Evolutionary conservation across 2,329 filamentous ascomycete genomes (phyloP), one percentile per base, ranked within the genome.

Genomic region (Xylariaceae sp.): DNA sequence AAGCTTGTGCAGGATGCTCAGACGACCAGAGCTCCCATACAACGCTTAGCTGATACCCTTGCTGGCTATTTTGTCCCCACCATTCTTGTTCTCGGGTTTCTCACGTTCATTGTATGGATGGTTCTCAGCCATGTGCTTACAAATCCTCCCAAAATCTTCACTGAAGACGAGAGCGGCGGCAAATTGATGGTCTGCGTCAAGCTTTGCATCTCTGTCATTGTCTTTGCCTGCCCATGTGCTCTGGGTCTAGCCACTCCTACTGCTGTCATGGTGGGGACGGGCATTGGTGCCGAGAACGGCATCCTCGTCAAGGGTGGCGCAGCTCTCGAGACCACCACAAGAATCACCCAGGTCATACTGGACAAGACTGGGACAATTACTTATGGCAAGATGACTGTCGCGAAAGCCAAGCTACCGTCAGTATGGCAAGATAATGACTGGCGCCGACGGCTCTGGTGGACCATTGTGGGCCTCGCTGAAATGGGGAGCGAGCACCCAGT

Each of bases 261-360:
- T 0, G 93, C 93, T 2, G 90, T 98, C 61, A 97, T 98, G 93
- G 93, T 98, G 22, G 93, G 93, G 33, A 97, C 93, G n/a, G 93
- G 93, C 44, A 83, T 96, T 24, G 93, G 93, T 38, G 93, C 93
- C 2, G 87, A 96, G 64, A 85, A 95, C 54, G 93, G 93, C 18
- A 98, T 98, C 53, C 73, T 98, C n/a, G 89, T 97, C 63, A 98
- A 98, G 67, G 91, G 93, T 41, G 93, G 93, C 42, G 90, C 88
- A 31, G 89, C 90, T 22, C 72, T 98, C 3, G 91, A 98, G 68
- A 89, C 81, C 4, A 87, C 89, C 0, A 97, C 89, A 8, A 91
- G 89, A 63, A 79, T 97, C 51, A 94, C 84, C 2, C 86, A 95
- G 53, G 79, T 97, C 16, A 86, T 97, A 13, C 79, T 97, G 17